Conservation (phyloP, 2,329 filamentous ascomycete genomes). For the Aspergillus felis region DNA sequence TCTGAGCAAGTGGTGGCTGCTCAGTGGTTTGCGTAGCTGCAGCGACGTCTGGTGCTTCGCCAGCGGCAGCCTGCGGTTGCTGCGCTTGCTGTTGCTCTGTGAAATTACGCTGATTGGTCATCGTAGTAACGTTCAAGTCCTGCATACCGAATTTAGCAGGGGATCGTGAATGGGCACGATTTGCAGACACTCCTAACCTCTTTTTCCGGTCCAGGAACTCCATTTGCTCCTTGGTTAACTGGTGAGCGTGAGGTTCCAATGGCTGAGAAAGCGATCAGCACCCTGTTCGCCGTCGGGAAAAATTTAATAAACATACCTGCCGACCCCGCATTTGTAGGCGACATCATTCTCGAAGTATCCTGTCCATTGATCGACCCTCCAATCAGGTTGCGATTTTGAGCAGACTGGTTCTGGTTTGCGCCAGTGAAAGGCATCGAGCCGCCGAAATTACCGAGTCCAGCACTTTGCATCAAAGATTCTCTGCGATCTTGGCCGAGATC, state of each 20-base stretch:
- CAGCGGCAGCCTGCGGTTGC: slow-evolving; percentile 30
- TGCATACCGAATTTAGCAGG: slow-evolving; percentile 17
- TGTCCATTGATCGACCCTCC: slow-evolving; percentile 36
- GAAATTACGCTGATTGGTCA: slow-evolving; percentile 31
- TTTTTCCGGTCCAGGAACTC: slow-evolving; percentile 41
- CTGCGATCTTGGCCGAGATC: slow-evolving; percentile 51
- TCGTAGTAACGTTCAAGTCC: slow-evolving; percentile 35
- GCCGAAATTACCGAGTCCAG: slow-evolving; percentile 41
- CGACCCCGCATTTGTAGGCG: slow-evolving; percentile 27
- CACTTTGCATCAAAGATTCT: slow-evolving; percentile 49
- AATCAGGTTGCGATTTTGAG: slow-evolving; percentile 29
- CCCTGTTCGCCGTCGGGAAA: neutral
- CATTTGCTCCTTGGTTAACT: slow-evolving; percentile 41
- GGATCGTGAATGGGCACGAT: neutral
- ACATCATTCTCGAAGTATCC: slow-evolving; percentile 32
- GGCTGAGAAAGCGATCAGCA: slow-evolving; percentile 23
- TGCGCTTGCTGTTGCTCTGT: slow-evolving; percentile 35
- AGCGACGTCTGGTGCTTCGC: slow-evolving; percentile 34
- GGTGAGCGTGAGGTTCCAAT: slow-evolving; percentile 41
- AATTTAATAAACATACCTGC: slow-evolving; percentile 21
- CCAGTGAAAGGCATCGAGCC: slow-evolving; percentile 41
- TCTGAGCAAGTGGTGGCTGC: slow-evolving; percentile 48
- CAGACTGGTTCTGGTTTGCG: slow-evolving; percentile 38
- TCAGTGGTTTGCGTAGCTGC: slow-evolving; percentile 32
- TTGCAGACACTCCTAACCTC: slow-evolving; percentile 21